A percentile compares a stretch with the other conserved stretches of the same genome.
These are phyloP conservation scores for Sutorius eximius DNA, from an alignment of 1,284 basidiomycete genomes.

Conservation along the genomic window DNA sequence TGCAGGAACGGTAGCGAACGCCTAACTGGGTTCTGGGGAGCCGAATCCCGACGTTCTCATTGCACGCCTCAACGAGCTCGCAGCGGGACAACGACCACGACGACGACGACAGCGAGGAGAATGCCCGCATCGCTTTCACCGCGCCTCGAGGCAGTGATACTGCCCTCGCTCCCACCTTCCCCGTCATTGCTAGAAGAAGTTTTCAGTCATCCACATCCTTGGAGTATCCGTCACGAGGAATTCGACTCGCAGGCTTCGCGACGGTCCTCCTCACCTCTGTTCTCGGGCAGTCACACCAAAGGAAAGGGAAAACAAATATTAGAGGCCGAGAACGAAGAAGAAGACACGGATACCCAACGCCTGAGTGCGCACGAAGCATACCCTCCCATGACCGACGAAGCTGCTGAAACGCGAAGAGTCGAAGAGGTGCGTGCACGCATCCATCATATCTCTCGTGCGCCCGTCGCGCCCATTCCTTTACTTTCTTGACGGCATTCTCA, in stretches of 20 bases:
- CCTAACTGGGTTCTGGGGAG: constrained; percentile 15
- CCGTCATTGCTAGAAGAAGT: constrained; percentile 46
- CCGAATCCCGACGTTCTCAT: constrained; percentile 16
- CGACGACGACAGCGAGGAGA: constrained; percentile 16
- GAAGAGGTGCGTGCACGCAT: constrained; percentile 55
- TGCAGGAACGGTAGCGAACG: not conserved
- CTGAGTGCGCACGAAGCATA: constrained; percentile 42
- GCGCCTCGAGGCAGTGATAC: constrained; percentile 16
- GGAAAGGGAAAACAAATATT: constrained; percentile 30
- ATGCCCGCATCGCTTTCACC: constrained; percentile 24
- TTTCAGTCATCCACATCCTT: constrained; percentile 39
- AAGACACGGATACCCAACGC: constrained; percentile 20
- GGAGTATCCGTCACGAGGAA: constrained; percentile 30
- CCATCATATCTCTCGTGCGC: not conserved
- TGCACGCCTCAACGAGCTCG: not conserved
- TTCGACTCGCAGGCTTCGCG: constrained; percentile 12
- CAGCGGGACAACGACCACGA: not conserved
- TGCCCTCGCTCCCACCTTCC: constrained; percentile 42
- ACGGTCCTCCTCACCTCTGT: constrained; percentile 16
- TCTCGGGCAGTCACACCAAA: constrained; percentile 17
- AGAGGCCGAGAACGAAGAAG: constrained; percentile 22
- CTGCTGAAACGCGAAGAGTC: constrained; percentile 62
- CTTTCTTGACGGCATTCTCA: not conserved
- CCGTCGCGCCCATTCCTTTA: not conserved
- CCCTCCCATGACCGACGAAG: constrained; percentile 64